Percentiles rank a stretch among this genome's conserved stretches.
These are phyloP conservation scores for Deuterostichococcus epilithicus DNA, from an alignment of 139 green algal genomes.

Conservation along the genomic window DNA sequence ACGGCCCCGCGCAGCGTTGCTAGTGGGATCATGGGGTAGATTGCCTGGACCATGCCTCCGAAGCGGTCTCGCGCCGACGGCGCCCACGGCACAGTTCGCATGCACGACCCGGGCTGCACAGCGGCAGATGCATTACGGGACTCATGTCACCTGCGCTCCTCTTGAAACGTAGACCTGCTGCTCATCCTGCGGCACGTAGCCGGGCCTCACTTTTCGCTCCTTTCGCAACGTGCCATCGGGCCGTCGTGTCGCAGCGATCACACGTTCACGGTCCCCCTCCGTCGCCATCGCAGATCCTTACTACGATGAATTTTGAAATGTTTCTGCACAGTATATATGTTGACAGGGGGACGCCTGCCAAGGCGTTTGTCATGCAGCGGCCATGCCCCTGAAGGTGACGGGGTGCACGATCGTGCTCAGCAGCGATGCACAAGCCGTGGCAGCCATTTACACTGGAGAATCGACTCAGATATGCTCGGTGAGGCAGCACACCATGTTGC, in stretches of 20 bases:
- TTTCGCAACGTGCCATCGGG: slow-evolving; percentile 78
- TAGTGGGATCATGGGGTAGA: not conserved
- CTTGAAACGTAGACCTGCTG: slow-evolving; percentile 59
- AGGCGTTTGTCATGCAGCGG: too few relatives aligned
- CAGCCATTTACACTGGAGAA: too few relatives aligned
- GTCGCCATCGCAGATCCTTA: not conserved
- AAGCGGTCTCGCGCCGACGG: not conserved
- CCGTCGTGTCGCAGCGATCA: slow-evolving; percentile 47
- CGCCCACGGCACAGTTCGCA: not conserved
- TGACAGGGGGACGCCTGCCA: too few relatives aligned
- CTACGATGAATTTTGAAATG: too few relatives aligned
- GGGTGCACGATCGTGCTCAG: too few relatives aligned
- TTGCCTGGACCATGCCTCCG: not conserved
- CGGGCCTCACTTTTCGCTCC: slow-evolving; percentile 66
- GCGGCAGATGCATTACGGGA: not conserved
- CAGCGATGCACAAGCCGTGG: too few relatives aligned
- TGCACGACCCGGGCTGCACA: not conserved
- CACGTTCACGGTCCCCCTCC: slow-evolving; percentile 22
- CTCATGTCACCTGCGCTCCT: slow-evolving; percentile 27
- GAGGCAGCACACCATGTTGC: too few relatives aligned
- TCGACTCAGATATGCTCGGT: too few relatives aligned
- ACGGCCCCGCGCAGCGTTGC: not conserved
- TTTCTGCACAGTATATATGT: too few relatives aligned
- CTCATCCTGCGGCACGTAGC: slow-evolving; percentile 86
- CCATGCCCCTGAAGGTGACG: too few relatives aligned